Conservation (phyloP, 176 grass and related monocot species). For the Bromus sterilis region DNA sequence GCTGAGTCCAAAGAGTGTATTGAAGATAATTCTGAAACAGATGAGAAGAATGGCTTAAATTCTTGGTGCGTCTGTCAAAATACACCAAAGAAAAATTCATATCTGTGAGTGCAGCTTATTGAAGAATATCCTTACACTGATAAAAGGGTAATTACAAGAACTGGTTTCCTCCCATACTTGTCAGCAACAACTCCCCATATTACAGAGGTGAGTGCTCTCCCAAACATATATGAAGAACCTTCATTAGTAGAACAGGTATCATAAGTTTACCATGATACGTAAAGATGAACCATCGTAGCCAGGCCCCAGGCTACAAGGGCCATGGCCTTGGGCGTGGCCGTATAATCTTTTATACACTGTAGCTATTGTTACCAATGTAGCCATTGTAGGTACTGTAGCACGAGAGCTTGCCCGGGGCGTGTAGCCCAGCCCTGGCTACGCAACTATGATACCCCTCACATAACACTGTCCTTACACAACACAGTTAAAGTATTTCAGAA, state of each 20-base stretch:
- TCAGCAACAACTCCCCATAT: constrained; percentile 73
- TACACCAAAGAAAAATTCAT: background rate
- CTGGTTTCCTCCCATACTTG: constrained; percentile 58
- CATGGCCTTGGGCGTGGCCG: too few relatives aligned
- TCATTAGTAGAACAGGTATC: constrained; percentile 16
- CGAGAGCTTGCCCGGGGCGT: too few relatives aligned
- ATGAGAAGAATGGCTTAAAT: constrained; percentile 3
- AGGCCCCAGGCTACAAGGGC: too few relatives aligned
- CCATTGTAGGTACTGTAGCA: too few relatives aligned
- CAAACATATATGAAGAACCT: constrained; percentile 70
- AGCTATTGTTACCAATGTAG: too few relatives aligned
- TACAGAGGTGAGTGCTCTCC: constrained; percentile 53
- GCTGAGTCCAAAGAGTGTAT: constrained; percentile 59
- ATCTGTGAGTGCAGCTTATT: background rate
- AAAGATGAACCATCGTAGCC: background rate
- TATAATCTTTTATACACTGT: too few relatives aligned
- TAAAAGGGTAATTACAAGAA: constrained; percentile 45
- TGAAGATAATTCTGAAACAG: constrained; percentile 50
- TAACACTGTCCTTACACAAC: background rate
- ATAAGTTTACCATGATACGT: background rate
- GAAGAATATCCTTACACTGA: constrained; percentile 40
- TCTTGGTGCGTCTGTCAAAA: background rate
- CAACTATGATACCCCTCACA: background rate
- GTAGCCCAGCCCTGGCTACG: too few relatives aligned
- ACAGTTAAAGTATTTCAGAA: background rate